Conservation (phyloP, 1,139 yeast genomes). For the Groenewaldozyma sp. region DNA sequence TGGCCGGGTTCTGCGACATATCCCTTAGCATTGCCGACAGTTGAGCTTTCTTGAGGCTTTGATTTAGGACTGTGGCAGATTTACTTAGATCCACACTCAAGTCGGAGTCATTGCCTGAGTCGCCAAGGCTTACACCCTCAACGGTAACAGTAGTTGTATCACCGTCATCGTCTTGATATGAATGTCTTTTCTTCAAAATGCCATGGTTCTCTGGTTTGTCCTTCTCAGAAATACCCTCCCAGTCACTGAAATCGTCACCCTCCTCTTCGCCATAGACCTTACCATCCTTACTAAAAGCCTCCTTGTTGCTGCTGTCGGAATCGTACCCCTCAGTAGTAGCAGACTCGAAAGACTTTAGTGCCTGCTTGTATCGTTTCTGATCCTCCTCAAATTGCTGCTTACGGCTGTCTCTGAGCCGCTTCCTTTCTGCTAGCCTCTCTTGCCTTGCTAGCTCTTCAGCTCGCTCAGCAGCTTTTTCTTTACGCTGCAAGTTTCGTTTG, state of each 20-base stretch:
- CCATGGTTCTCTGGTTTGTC: constrained; percentile 24
- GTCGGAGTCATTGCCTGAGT: constrained; percentile 12
- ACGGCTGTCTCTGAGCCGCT: constrained; percentile 58
- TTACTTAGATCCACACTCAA: constrained; percentile 24
- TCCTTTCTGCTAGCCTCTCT: constrained; percentile 68
- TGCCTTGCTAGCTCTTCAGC: constrained; percentile 68
- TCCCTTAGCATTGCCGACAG: constrained; percentile 20
- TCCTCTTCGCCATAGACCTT: constrained; percentile 22
- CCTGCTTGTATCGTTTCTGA: constrained; percentile 48
- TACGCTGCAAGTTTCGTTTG: constrained; percentile 80
- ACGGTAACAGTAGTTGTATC: constrained; percentile 23
- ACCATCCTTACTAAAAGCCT: too few species aligned
- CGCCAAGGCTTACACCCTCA: constrained; percentile 20
- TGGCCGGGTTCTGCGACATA: constrained; percentile 6
- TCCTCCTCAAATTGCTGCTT: constrained; percentile 56
- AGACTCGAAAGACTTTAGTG: constrained; percentile 39
- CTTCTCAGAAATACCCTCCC: constrained; percentile 29
- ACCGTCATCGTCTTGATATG: constrained; percentile 21
- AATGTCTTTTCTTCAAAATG: constrained; percentile 53
- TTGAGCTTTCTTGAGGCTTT: constrained; percentile 28
- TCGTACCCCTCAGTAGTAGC: too few species aligned
- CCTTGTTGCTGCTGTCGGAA: too few species aligned
- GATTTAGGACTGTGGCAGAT: constrained; percentile 28
- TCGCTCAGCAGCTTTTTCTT: constrained; percentile 72
- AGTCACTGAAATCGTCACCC: constrained; percentile 20